Evolutionary conservation across 2,329 filamentous ascomycete genomes (phyloP).

Genomic region (Diplodia sapinea): DNA sequence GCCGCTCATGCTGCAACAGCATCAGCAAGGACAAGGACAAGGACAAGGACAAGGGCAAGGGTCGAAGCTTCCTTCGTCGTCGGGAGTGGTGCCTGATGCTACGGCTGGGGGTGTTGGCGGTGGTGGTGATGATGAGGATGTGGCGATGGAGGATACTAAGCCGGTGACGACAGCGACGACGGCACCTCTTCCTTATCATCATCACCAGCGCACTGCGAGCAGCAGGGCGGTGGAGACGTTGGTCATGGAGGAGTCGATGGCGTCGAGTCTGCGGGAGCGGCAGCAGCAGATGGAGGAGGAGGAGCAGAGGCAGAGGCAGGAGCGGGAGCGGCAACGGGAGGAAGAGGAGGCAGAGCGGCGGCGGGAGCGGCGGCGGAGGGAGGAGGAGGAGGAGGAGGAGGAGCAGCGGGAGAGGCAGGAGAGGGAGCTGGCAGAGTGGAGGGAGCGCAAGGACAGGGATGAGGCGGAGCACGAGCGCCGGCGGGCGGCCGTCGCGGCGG

Average conservation of each 20-base stretch:
- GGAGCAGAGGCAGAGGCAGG: neutral
- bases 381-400: neutral
- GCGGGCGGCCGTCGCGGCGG: neutral
- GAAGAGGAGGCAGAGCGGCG: neutral
- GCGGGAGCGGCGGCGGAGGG: too few species aligned
- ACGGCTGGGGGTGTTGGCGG: neutral
- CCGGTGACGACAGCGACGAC: neutral
- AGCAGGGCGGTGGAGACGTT: conserved; percentile 4
- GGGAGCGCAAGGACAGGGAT: neutral
- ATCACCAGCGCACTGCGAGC: neutral
- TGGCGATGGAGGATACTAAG: neutral
- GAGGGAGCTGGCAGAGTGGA: neutral
- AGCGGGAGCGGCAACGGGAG: neutral
- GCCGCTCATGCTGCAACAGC: neutral
- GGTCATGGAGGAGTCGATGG: conserved; percentile 8
- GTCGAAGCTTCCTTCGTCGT: too few species aligned
- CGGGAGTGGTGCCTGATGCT: too few species aligned
- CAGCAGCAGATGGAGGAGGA: neutral
- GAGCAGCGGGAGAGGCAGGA: neutral
- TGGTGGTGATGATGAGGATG: neutral
- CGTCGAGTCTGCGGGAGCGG: conserved; percentile 3
- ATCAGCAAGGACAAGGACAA: neutral
- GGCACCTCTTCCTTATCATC: neutral
- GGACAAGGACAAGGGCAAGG: too few species aligned
- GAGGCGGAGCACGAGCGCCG: neutral